Evolutionary conservation across 495 filamentous ascomycete genomes (phyloP).

Genomic region (Neurospora pannonica): DNA sequence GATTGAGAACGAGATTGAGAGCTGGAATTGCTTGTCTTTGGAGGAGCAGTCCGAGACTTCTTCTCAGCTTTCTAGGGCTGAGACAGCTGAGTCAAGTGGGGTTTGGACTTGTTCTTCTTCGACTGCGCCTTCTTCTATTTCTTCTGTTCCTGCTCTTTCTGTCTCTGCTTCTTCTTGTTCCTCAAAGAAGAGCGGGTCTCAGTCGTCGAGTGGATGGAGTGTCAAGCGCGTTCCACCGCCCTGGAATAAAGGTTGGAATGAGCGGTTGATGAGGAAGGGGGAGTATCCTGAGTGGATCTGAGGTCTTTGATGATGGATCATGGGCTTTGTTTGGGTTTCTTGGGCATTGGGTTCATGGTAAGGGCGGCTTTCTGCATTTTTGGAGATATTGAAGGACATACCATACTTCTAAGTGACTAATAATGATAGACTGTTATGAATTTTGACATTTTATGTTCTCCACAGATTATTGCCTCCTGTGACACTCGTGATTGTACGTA

Average conservation of each 20-base stretch:
- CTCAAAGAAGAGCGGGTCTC: neutral
- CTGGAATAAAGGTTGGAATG: neutral
- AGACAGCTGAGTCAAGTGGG: neutral
- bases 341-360: neutral
- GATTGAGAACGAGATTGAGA: neutral
- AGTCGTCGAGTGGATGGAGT: neutral
- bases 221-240: neutral
- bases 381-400: neutral
- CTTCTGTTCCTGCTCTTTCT: too few relatives aligned
- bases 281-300: neutral
- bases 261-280: neutral
- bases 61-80: neutral
- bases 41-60: neutral
- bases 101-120: neutral
- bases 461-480: fast-evolving
- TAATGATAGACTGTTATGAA: neutral
- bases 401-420: neutral
- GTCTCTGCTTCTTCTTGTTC: neutral
- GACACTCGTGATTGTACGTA: neutral
- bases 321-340: neutral
- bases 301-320: neutral
- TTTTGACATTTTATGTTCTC: too few relatives aligned
- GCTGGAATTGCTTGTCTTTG: neutral
- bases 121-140: neutral
- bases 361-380: neutral